Conservation (phyloP, 176 grass and related monocot genomes). For the Triticum timopheevii region DNA sequence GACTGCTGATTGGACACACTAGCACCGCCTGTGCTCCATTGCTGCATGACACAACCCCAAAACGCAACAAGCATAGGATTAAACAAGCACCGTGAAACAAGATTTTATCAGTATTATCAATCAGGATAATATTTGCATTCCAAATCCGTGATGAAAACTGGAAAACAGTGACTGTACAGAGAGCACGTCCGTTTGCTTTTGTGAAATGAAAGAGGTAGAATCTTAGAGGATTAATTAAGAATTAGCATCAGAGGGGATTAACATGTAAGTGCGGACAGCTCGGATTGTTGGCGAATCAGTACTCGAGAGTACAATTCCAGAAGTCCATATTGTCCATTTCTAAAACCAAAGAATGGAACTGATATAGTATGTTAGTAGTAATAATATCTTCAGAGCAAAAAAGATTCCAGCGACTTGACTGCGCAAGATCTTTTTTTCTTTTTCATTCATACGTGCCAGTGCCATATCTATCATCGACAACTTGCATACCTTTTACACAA, state of each 20-base stretch:
- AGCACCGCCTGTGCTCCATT: slow-evolving; percentile 30
- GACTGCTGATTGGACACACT: slow-evolving; percentile 29
- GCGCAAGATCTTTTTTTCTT: neutral
- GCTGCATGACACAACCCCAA: slow-evolving; percentile 21
- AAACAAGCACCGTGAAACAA: neutral
- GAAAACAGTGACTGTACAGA: neutral
- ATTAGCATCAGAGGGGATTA: neutral
- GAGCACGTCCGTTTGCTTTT: neutral
- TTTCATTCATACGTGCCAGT: neutral
- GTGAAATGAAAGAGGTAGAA: neutral
- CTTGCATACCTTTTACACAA: neutral
- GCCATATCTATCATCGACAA: neutral
- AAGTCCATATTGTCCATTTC: neutral
- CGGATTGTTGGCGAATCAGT: neutral
- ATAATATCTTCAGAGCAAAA: neutral
- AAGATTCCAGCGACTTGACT: neutral
- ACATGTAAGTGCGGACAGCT: neutral
- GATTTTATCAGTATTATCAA: neutral
- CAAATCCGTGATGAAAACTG: neutral
- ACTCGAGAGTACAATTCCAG: neutral
- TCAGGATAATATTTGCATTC: neutral
- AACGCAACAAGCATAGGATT: neutral
- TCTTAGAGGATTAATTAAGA: neutral
- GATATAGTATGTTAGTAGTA: neutral
- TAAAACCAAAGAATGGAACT: neutral